These are phyloP conservation scores for Apostasia shenzhenica DNA, from an alignment of 106 monocot species.

Conservation along the genomic window DNA sequence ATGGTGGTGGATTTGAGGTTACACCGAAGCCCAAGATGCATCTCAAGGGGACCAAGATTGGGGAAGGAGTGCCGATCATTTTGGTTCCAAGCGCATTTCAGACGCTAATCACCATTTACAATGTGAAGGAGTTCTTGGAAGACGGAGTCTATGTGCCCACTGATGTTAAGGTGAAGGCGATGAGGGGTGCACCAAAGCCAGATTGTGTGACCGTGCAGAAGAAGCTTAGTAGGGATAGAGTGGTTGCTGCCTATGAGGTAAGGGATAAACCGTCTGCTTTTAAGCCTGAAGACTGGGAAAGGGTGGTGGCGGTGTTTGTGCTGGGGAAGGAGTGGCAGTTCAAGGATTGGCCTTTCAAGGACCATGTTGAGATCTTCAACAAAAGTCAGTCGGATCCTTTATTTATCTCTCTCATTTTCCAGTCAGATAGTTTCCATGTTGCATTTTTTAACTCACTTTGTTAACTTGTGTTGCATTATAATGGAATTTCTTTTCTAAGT, in stretches of 20 bases:
- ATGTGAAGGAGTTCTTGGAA: conserved; percentile 94
- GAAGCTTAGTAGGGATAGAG: conserved; percentile 85
- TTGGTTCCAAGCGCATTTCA: conserved; percentile 95
- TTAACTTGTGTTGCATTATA: background rate
- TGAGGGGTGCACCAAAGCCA: conserved; percentile 51
- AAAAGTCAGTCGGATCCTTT: conserved; percentile 42
- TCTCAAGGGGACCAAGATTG: conserved; percentile 58
- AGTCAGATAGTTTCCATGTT: background rate
- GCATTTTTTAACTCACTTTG: background rate
- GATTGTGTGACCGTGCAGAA: conserved; percentile 96
- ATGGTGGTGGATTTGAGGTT: conserved; percentile 14
- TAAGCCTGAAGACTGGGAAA: conserved; percentile 86
- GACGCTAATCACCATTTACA: conserved; percentile 96
- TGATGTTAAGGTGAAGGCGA: conserved; percentile 70
- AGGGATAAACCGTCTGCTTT: conserved; percentile 83
- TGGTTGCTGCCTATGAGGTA: conserved; percentile 78
- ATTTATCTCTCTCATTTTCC: background rate
- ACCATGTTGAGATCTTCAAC: conserved; percentile 95
- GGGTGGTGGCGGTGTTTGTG: conserved; percentile 94
- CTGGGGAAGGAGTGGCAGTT: conserved; percentile 99
- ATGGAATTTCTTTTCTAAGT: too few relatives aligned
- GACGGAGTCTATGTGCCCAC: conserved; percentile 88
- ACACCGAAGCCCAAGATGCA: conserved; percentile 52
- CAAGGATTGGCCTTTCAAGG: conserved; percentile 98
- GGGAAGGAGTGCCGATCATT: conserved; percentile 94